Conservation (phyloP, 352 stramenopile genomes). For the Globisporangium parvum region DNA sequence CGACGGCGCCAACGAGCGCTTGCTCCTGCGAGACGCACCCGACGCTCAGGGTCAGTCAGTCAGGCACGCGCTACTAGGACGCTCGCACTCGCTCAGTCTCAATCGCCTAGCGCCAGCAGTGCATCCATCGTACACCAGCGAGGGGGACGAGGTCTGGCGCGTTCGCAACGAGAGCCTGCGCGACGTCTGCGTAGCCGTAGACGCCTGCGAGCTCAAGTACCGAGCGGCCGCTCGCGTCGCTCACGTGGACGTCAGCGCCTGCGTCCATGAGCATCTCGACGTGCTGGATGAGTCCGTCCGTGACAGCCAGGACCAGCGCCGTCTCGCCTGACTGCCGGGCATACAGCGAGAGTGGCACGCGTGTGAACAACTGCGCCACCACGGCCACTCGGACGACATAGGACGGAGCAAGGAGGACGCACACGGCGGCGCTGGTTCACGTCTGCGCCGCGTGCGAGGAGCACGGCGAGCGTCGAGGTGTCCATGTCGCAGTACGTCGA, state of each 20-base stretch:
- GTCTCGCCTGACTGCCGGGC: constrained; percentile 33
- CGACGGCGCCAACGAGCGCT: background rate
- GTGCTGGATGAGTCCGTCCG: constrained; percentile 41
- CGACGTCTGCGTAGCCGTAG: constrained; percentile 34
- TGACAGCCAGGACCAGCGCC: constrained; percentile 26
- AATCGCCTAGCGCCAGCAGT: no score
- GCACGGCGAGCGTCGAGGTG: constrained; percentile 1
- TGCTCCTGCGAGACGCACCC: background rate
- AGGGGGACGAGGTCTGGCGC: constrained; percentile 10
- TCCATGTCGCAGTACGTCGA: background rate
- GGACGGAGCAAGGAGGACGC: background rate
- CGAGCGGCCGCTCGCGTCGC: constrained; percentile 23
- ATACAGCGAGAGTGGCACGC: no score
- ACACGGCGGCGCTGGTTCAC: constrained; percentile 7
- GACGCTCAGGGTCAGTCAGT: background rate
- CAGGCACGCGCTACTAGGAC: no score
- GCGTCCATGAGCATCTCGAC: constrained; percentile 33
- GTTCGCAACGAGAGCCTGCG: constrained; percentile 19
- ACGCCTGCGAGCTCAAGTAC: constrained; percentile 34
- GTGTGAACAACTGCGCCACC: background rate
- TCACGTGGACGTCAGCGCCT: constrained; percentile 21
- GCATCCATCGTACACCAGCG: constrained; percentile 3
- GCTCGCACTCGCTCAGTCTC: no score
- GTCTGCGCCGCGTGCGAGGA: constrained; percentile 4
- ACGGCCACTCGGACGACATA: background rate